phyloP scores from a whole-genome alignment of 2,329 filamentous ascomycete species.

The Torrubiella hemipterigena region DNA sequence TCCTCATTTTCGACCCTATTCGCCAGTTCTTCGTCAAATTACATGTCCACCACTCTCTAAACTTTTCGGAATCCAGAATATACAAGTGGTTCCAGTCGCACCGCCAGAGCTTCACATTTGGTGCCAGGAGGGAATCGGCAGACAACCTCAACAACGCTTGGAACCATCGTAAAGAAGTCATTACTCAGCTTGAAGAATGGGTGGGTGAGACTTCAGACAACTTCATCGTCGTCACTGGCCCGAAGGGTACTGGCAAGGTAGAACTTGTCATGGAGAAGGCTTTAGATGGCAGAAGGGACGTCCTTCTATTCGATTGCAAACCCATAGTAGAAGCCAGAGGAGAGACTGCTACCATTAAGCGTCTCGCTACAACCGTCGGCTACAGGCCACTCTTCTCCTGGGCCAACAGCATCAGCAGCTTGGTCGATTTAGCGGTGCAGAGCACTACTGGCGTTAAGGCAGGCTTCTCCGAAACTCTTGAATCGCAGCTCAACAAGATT shows the following conservation, averaged over 20 bases:
- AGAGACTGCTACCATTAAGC: slow-evolving; percentile 73
- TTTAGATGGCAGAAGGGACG: slow-evolving; percentile 61
- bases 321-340: slow-evolving; percentile 83
- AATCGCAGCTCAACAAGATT: slow-evolving; percentile 82
- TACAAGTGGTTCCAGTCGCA: slow-evolving; percentile 66
- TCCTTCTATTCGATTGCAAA: slow-evolving; percentile 84
- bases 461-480: slow-evolving; percentile 85
- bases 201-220: slow-evolving; percentile 80
- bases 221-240: slow-evolving; percentile 88
- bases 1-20: slow-evolving; percentile 87
- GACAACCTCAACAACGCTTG: slow-evolving; percentile 70
- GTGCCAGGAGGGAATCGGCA: slow-evolving; percentile 44
- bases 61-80: slow-evolving; percentile 59
- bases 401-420: slow-evolving; percentile 88
- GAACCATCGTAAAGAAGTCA: slow-evolving; percentile 73
- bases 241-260: slow-evolving; percentile 80
- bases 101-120: slow-evolving; percentile 53
- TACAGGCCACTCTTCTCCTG: slow-evolving; percentile 92
- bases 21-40: slow-evolving; percentile 85
- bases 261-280: slow-evolving; percentile 81
- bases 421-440: slow-evolving; percentile 85
- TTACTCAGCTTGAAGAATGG: slow-evolving; percentile 75
- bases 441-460: slow-evolving; percentile 90
- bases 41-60: slow-evolving; percentile 69
- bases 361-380: slow-evolving; percentile 71